Percentiles rank a stretch among this genome's conserved stretches.
These are phyloP conservation scores for Ceratobasidium sp. DNA, from an alignment of 1,284 basidiomycete genomes.

Conservation along the genomic window DNA sequence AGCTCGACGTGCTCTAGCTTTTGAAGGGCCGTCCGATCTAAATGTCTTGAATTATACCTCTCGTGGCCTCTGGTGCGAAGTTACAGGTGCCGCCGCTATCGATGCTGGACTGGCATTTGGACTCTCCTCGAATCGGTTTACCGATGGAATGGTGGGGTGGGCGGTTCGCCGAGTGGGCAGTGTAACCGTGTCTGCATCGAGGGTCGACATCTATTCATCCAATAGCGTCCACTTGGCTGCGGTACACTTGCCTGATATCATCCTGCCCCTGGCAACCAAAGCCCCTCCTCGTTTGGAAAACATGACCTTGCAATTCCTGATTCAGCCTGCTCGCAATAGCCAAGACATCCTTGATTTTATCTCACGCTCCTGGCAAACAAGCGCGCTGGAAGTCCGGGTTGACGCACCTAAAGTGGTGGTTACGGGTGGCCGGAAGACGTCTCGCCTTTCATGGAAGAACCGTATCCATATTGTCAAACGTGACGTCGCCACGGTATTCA, in stretches of 20 bases:
- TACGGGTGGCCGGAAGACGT: neutral
- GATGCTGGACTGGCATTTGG: conserved; percentile 14
- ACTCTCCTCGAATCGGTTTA: conserved; percentile 5
- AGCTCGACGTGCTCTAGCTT: conserved; percentile 17
- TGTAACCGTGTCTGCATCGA: conserved; percentile 7
- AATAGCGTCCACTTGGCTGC: neutral
- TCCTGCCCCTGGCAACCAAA: conserved; percentile 13
- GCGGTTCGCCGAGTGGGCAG: conserved; percentile 19
- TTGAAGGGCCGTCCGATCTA: conserved; percentile 19
- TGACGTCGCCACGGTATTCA: conserved; percentile 7
- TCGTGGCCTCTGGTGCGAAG: conserved; percentile 34
- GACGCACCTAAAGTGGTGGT: conserved; percentile 13
- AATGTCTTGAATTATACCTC: conserved; percentile 34
- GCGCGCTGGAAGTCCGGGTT: neutral
- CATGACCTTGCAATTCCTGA: neutral
- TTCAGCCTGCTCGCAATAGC: conserved; percentile 13
- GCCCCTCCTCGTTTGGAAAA: neutral
- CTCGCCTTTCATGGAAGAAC: conserved; percentile 17
- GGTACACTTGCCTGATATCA: conserved; percentile 9
- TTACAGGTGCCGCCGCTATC: conserved; percentile 12
- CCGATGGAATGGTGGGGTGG: conserved; percentile 28
- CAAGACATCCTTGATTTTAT: conserved; percentile 14
- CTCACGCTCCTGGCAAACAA: conserved; percentile 8
- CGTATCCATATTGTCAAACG: conserved; percentile 8
- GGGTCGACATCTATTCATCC: neutral